phyloP scores from a whole-genome alignment of 106 monocot genomes.

The Agapanthus africanus region DNA sequence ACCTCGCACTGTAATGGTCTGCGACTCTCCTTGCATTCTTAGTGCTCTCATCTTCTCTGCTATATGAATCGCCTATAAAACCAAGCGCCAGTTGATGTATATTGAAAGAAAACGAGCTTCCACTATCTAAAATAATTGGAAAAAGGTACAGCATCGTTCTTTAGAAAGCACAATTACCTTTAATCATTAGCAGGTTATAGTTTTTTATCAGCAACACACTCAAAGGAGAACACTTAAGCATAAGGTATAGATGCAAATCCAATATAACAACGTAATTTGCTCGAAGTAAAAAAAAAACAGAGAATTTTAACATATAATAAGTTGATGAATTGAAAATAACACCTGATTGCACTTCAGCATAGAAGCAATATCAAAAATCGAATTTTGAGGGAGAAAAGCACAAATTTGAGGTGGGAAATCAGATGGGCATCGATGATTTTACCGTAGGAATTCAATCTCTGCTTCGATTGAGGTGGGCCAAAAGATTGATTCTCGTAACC shows the following conservation, averaged over 20 bases:
- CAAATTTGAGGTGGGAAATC: background rate
- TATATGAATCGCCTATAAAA: conserved; percentile 20
- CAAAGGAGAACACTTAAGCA: too few species aligned
- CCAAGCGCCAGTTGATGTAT: background rate
- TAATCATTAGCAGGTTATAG: background rate
- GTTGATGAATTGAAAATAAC: too few species aligned
- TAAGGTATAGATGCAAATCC: too few species aligned
- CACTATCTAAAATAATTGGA: background rate
- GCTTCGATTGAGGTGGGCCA: conserved; percentile 13
- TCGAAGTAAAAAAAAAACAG: too few species aligned
- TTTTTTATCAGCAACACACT: too few species aligned
- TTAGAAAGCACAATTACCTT: background rate
- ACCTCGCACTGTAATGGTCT: conserved; percentile 90
- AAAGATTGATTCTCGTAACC: conserved; percentile 1
- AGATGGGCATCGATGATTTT: background rate
- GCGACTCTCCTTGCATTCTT: conserved; percentile 72
- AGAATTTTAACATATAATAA: too few species aligned
- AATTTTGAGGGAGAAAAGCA: background rate
- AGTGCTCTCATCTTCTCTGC: conserved; percentile 46
- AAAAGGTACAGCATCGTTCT: background rate
- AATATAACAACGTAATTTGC: too few species aligned
- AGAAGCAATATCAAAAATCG: background rate
- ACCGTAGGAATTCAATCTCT: conserved; percentile 12
- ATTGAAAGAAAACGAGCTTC: background rate
- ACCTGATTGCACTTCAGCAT: background rate